Percentiles rank a stretch among this genome's conserved stretches.
Evolutionary conservation across 2,329 filamentous ascomycete genomes (phyloP).

Genomic region (Ceratocystis eucalypticola): DNA sequence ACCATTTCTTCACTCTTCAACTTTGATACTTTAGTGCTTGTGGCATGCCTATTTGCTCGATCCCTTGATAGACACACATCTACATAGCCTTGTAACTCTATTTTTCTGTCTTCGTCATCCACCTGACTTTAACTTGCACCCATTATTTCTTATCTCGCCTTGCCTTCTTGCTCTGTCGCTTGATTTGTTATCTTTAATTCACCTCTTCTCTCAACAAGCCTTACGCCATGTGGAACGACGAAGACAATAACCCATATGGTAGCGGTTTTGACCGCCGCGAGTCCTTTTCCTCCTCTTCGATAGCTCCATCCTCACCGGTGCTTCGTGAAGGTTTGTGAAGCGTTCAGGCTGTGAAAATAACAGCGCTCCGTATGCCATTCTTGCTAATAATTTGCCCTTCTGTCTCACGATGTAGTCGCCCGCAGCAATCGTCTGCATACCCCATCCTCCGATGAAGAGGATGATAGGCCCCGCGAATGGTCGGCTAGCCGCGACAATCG

Average conservation of each 20-base stretch:
- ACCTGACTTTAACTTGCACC: neutral
- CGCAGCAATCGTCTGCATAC: conserved; percentile 11
- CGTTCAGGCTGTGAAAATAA: neutral
- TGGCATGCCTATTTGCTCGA: neutral
- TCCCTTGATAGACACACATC: neutral
- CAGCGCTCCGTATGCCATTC: neutral
- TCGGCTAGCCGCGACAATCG: conserved; percentile 24
- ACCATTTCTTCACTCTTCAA: neutral
- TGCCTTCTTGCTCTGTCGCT: neutral
- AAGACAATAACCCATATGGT: conserved; percentile 96
- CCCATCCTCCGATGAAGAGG: conserved; percentile 15
- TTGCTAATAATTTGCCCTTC: neutral
- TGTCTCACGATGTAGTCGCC: conserved; percentile 3
- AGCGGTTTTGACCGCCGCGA: conserved; percentile 79
- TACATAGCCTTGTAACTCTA: neutral
- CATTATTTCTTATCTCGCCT: neutral
- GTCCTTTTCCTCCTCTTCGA: conserved; percentile 53
- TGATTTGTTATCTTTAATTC: neutral
- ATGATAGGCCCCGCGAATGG: conserved; percentile 3
- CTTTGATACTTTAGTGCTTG: neutral
- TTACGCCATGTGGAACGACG: conserved; percentile 84
- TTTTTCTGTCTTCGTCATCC: neutral
- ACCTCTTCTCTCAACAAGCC: neutral
- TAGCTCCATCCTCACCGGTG: conserved; percentile 50
- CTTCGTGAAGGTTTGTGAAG: conserved; percentile 42